These are phyloP conservation scores for Fusarium sp. DNA, from an alignment of 2,329 filamentous ascomycete genomes.

Conservation along the genomic window DNA sequence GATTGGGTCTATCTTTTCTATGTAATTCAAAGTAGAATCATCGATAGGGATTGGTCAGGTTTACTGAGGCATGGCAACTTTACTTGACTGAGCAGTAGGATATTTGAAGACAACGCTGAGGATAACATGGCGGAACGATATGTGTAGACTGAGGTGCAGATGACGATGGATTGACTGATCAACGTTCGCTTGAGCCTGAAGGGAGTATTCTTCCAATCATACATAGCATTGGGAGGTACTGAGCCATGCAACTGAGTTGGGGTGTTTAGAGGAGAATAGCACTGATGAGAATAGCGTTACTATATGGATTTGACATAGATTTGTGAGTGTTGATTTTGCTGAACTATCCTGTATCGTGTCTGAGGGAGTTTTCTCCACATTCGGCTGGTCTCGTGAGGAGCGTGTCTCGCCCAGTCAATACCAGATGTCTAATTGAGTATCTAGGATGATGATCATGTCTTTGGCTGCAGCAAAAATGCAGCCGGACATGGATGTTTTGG, in stretches of 20 bases:
- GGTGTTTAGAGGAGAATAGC: not conserved
- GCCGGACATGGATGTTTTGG: conserved; percentile 23
- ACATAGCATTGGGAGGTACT: not conserved
- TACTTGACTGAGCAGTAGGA: not conserved
- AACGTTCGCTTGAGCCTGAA: not conserved
- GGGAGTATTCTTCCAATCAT: not conserved
- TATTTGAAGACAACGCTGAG: not conserved
- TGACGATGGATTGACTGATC: not conserved
- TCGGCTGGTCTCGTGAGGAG: conserved; percentile 14
- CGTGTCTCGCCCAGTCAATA: not conserved
- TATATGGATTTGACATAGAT: not conserved
- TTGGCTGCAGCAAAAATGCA: conserved; percentile 10
- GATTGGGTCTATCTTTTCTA: not conserved
- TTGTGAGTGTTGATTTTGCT: conserved; percentile 1
- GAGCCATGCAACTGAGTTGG: not conserved
- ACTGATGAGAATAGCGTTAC: not conserved
- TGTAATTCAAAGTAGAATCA: not conserved
- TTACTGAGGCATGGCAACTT: not conserved
- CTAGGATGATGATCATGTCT: conserved; percentile 30
- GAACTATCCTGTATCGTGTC: not conserved
- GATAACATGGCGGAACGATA: not conserved
- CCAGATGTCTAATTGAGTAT: conserved; percentile 22
- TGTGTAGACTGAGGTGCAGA: not conserved
- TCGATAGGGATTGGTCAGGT: not conserved
- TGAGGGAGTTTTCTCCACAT: not conserved